These are phyloP conservation scores for Lolium rigidum DNA, from an alignment of 176 grass and related monocot species.

Conservation along the genomic window DNA sequence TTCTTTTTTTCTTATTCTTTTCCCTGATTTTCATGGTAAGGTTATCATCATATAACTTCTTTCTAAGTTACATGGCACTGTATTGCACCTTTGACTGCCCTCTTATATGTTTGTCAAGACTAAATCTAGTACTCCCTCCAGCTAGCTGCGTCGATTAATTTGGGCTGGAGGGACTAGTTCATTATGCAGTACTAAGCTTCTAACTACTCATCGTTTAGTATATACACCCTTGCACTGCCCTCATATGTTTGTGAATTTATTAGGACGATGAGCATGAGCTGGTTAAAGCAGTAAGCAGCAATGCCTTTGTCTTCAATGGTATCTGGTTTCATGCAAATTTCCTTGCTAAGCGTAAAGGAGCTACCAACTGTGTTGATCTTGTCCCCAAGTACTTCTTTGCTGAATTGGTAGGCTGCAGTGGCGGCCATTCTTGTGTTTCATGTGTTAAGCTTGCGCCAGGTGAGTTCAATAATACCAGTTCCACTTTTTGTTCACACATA, in stretches of 20 bases:
- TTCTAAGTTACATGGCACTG: neutral
- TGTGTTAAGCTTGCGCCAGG: conserved; percentile 17
- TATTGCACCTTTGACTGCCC: neutral
- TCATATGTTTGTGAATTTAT: neutral
- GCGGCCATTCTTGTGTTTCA: conserved; percentile 1
- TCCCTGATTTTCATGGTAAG: neutral
- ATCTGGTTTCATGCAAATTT: conserved; percentile 15
- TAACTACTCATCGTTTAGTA: neutral
- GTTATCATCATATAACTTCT: neutral
- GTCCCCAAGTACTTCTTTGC: conserved; percentile 17
- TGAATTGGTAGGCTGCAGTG: neutral
- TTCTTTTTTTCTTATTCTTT: neutral
- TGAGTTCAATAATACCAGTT: neutral
- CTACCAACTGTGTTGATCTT: conserved; percentile 5
- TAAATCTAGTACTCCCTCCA: neutral
- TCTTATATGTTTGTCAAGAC: neutral
- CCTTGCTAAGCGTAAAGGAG: neutral
- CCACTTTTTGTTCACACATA: neutral
- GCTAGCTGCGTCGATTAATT: too few relatives aligned
- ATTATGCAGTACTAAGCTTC: neutral
- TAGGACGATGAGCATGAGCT: conserved; percentile 11
- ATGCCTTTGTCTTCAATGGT: conserved; percentile 17
- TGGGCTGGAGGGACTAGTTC: neutral
- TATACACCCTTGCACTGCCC: neutral
- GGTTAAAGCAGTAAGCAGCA: conserved; percentile 11